Evolutionary conservation across 2,329 filamentous ascomycete genomes (phyloP).

Genomic region (Eutypa lata): DNA sequence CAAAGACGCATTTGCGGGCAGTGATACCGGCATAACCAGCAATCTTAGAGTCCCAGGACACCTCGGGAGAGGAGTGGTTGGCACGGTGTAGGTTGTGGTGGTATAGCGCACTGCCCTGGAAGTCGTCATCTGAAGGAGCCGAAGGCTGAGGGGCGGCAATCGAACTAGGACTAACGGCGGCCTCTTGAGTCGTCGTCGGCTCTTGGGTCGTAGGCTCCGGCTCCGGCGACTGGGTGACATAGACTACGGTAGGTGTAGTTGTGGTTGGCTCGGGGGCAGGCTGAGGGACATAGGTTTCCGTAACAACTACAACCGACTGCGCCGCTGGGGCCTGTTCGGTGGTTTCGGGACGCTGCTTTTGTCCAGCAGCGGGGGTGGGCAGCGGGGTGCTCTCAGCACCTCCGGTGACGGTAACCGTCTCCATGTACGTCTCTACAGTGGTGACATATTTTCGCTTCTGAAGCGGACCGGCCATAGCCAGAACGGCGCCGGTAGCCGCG

Average conservation of each 20-base stretch:
- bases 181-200: constrained; percentile 2
- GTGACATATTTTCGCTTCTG: constrained; percentile 30
- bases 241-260: constrained; percentile 3
- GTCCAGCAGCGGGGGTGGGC: constrained; percentile 10
- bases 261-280: constrained; percentile 7
- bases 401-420: constrained; percentile 34
- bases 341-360: constrained; percentile 14
- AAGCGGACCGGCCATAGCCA: constrained; percentile 31
- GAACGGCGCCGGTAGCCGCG: constrained; percentile 28
- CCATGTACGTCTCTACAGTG: constrained; percentile 27
- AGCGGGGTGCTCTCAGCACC: constrained; percentile 15
- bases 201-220: constrained; percentile 7
- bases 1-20: constrained; percentile 67
- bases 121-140: constrained; percentile 25
- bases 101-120: constrained; percentile 48
- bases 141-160: constrained; percentile 7
- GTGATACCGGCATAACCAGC: constrained; percentile 61
- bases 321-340: constrained; percentile 1
- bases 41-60: constrained; percentile 65
- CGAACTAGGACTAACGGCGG: not conserved
- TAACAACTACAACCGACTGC: not conserved
- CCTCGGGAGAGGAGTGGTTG: constrained; percentile 68
- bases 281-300: not conserved
- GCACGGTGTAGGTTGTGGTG: constrained; percentile 84
- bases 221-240: constrained; percentile 3